These are phyloP conservation scores for Talaromyces sp. DNA, from an alignment of 2,329 filamentous ascomycete species.

Conservation along the genomic window DNA sequence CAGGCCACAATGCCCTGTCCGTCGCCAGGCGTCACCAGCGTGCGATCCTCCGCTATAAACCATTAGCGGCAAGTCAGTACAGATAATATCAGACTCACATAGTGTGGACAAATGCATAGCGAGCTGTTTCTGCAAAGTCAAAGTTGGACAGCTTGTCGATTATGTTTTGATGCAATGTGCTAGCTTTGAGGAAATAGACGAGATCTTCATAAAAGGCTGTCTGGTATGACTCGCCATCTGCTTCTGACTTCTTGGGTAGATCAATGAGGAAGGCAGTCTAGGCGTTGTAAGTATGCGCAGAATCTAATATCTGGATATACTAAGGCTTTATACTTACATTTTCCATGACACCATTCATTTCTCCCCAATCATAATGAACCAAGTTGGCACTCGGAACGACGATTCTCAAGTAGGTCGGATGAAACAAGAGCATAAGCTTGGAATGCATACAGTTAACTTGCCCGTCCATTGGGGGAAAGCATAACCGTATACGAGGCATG, in stretches of 20 bases:
- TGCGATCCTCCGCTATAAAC: slow-evolving; percentile 53
- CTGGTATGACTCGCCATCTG: slow-evolving; percentile 18
- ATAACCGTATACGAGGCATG: slow-evolving; percentile 56
- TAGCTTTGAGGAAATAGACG: slow-evolving; percentile 62
- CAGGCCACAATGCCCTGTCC: slow-evolving; percentile 70
- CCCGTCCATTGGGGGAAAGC: slow-evolving; percentile 77
- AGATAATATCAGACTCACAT: slow-evolving; percentile 51
- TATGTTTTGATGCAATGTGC: slow-evolving; percentile 60
- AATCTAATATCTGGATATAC: neutral
- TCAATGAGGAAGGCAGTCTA: slow-evolving; percentile 88
- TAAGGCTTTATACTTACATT: slow-evolving; percentile 53
- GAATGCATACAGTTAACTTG: slow-evolving; percentile 79
- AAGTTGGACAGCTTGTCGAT: slow-evolving; percentile 67
- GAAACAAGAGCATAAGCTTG: slow-evolving; percentile 87
- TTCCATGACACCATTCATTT: slow-evolving; percentile 65
- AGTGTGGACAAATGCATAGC: slow-evolving; percentile 77
- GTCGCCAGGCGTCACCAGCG: slow-evolving; percentile 39
- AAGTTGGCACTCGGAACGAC: slow-evolving; percentile 86
- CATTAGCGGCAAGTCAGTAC: slow-evolving; percentile 7
- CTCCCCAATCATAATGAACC: slow-evolving; percentile 83
- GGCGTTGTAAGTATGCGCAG: neutral
- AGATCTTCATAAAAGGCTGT: slow-evolving; percentile 66
- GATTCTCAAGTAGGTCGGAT: slow-evolving; percentile 66
- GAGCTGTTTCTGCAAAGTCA: slow-evolving; percentile 69
- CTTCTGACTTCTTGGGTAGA: slow-evolving; percentile 54